Conservation (phyloP, 257 asterid genomes). For the Anisodus acutangulus region DNA sequence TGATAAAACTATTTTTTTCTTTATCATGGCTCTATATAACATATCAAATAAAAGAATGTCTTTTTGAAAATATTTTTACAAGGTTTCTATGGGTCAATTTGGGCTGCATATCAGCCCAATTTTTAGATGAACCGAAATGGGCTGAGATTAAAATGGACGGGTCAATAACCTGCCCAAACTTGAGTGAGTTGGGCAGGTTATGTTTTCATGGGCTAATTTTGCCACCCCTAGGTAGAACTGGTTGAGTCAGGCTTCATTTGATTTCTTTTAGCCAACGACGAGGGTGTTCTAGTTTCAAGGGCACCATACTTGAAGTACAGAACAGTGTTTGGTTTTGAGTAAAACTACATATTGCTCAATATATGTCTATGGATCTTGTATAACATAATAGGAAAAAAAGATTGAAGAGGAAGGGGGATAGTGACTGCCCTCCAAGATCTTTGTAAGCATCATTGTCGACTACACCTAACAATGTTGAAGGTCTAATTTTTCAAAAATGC, state of each 20-base stretch:
- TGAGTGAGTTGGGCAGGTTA: no score
- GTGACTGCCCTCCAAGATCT: not conserved
- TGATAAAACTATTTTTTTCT: no score
- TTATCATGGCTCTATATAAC: no score
- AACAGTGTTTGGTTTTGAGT: not conserved
- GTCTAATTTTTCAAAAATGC: not conserved
- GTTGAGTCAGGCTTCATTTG: not conserved
- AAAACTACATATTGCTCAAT: not conserved
- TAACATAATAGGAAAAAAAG: not conserved
- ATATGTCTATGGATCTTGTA: not conserved
- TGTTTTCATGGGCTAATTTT: no score
- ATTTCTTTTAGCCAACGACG: not conserved
- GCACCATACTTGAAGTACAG: not conserved
- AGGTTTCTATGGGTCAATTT: no score
- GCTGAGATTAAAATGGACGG: no score
- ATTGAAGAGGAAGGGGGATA: not conserved
- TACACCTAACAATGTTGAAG: not conserved
- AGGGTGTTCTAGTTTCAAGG: constrained; percentile 18
- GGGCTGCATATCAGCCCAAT: no score
- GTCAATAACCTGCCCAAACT: no score
- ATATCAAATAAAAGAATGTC: no score
- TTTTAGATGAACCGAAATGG: no score
- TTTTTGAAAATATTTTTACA: no score
- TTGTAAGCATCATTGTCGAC: not conserved
- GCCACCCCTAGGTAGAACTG: not conserved